Evolutionary conservation across 257 asterid genomes (phyloP).

Genomic region (Solanum sejunctum): DNA sequence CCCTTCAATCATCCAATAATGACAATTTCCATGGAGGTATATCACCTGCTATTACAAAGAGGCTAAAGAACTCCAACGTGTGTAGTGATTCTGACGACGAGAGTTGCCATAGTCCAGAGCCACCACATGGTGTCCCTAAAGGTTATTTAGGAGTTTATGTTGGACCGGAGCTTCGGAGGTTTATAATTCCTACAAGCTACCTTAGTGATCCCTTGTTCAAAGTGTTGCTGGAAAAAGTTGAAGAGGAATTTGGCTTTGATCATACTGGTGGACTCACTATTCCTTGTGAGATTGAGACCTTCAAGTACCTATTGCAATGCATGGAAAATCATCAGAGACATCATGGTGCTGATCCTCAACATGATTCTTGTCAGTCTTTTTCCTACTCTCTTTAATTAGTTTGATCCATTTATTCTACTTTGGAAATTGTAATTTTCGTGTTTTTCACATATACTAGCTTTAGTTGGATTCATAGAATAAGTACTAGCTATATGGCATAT

Average conservation of each 20-base stretch:
- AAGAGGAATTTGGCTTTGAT: conserved; percentile 75
- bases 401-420: neutral
- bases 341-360: neutral
- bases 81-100: conserved; percentile 31
- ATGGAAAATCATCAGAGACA: conserved; percentile 31
- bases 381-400: neutral
- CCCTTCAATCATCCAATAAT: neutral
- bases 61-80: conserved; percentile 7
- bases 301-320: conserved; percentile 24
- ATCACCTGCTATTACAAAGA: conserved; percentile 22
- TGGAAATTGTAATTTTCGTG: neutral
- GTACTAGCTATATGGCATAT: neutral
- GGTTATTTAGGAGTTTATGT: conserved; percentile 34
- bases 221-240: conserved; percentile 50
- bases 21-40: conserved; percentile 11
- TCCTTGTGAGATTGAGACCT: conserved; percentile 57
- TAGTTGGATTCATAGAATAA: neutral
- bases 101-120: conserved; percentile 26
- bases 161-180: conserved; percentile 44
- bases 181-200: conserved; percentile 53
- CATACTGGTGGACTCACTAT: conserved; percentile 53
- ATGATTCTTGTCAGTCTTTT: conserved; percentile 1
- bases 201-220: conserved; percentile 53
- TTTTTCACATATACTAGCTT: neutral
- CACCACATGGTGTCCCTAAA: conserved; percentile 24